Evolutionary conservation across 148 eudicot species (phyloP).

Genomic region (Rhododendron molle): DNA sequence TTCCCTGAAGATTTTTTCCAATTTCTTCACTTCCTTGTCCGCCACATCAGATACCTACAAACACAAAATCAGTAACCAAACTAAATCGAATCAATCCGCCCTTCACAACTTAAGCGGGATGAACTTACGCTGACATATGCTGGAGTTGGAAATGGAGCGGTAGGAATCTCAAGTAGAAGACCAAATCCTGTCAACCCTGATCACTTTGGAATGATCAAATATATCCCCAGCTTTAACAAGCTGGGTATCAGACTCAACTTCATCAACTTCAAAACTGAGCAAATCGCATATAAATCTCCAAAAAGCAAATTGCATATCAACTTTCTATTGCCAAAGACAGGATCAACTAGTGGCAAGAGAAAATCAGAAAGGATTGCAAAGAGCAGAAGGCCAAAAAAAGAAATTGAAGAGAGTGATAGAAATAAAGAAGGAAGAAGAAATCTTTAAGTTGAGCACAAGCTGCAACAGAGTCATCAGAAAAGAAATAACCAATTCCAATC

Average conservation of each 20-base stretch:
- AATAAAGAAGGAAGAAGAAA: not conserved
- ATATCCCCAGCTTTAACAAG: constrained; percentile 72
- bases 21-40: constrained; percentile 64
- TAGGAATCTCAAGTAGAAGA: constrained; percentile 77
- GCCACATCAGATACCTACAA: constrained; percentile 77
- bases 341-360: not conserved
- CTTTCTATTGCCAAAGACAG: not conserved
- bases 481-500: not conserved
- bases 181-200: constrained; percentile 85
- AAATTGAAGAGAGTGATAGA: not conserved
- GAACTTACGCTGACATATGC: constrained; percentile 79
- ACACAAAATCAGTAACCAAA: not conserved
- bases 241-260: constrained; percentile 34
- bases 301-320: not conserved
- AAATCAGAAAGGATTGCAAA: not conserved
- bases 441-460: not conserved
- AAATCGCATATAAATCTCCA: not conserved
- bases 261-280: not conserved
- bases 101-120: constrained; percentile 5
- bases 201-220: constrained; percentile 66
- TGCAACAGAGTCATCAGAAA: not conserved
- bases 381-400: not conserved
- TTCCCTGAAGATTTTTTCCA: constrained; percentile 77
- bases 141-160: constrained; percentile 69
- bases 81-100: not conserved